Evolutionary conservation across 768 basidiomycete genomes (phyloP), one percentile per base, ranked within the genome.

Genomic region (Suillus bovinus): DNA sequence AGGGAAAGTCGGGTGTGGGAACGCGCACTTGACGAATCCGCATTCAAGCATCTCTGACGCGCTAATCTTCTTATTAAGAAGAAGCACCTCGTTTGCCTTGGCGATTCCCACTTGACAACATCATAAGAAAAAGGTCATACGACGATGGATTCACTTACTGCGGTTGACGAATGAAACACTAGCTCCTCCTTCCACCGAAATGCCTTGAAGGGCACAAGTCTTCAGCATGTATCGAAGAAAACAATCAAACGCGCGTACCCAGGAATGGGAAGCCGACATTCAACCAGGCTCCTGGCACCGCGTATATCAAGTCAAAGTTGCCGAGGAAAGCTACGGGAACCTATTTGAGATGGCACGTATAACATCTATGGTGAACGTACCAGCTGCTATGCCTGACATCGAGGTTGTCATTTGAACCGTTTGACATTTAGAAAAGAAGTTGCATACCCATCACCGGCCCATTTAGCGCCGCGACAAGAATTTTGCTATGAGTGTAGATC

Each of bases 231-330:
- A 49, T 44, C 22, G 10, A 16, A 6, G 29, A 59, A 33, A 61
- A 41, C 14, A 61, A 41, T n/a, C 60, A 27, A 56, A 29, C 24
- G 10, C 31, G 64, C 63, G 20, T 41, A 68, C 86, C 89, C 24
- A 91, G 71, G 66, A 89, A 88, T 0, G 88, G 81, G 69, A 91
- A 91, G 0, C 88, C 89, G 0, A 85, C 79, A 39, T 84, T 83
- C 5, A 91, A 70, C 84, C 86, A 91, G 0, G 77, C 81, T 61
- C 79, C 76, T 2, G 86, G 84, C 63, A 90, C 71, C 29, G 84
- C 80, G 65, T 89, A 91, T 31, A 91, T 85, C 66, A 91, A 88
- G 71, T 91, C 90, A 63, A 90, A 89, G 62, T 88, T 83, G 1
- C 88, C 88, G n/a, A 88, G 74, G 67, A 86, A 84, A 2, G 84